phyloP scores from a whole-genome alignment of 2,329 filamentous ascomycete genomes.

The Alternaria novae-zelandiae region DNA sequence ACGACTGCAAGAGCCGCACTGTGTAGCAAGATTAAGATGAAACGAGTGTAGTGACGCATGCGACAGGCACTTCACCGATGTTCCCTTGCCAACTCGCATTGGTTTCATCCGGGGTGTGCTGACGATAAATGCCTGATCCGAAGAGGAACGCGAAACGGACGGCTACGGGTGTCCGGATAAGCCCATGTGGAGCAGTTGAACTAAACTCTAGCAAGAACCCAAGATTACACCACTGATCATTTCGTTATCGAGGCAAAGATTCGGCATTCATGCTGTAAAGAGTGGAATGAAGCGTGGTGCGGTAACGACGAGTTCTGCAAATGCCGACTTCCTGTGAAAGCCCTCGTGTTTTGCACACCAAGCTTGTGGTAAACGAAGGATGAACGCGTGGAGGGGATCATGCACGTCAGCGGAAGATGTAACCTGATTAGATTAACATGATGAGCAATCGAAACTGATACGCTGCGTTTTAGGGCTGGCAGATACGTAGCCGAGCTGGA shows the following conservation, averaged over 20 bases:
- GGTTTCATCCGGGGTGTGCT: conserved; percentile 6
- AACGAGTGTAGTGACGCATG: neutral
- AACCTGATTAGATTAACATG: conserved; percentile 39
- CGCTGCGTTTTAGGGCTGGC: conserved; percentile 27
- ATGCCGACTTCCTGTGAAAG: neutral
- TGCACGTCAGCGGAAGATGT: conserved; percentile 38
- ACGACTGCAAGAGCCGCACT: conserved; percentile 2
- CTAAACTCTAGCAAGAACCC: neutral
- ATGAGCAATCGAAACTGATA: conserved; percentile 34
- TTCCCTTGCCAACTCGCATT: neutral
- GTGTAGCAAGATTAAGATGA: neutral
- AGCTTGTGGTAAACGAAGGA: neutral
- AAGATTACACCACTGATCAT: neutral
- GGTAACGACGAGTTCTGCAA: neutral
- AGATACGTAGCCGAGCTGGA: conserved; percentile 30
- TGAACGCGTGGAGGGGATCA: conserved; percentile 19
- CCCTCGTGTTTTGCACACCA: neutral
- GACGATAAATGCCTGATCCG: conserved; percentile 3
- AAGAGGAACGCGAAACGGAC: neutral
- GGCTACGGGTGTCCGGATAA: neutral
- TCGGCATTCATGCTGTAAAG: neutral
- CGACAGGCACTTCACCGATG: conserved; percentile 2
- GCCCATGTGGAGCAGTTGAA: neutral
- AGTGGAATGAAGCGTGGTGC: neutral
- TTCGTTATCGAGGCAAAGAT: neutral